Base-by-base conservation (phyloP, 495 filamentous ascomycete species). In the Saxophila tyrrhenica region DNA sequence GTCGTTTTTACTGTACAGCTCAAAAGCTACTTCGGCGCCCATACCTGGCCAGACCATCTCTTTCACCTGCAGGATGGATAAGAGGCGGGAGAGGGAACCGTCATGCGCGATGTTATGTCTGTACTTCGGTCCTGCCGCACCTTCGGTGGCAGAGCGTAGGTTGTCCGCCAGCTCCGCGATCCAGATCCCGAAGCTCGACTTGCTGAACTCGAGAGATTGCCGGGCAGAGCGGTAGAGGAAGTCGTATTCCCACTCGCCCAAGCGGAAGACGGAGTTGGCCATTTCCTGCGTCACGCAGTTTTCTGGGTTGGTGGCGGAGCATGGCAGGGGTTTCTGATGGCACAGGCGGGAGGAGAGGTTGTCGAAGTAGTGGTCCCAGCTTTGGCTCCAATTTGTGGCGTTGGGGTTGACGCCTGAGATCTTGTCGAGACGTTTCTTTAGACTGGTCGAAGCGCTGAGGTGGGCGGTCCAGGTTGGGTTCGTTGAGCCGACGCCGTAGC, bases 41-140 rank as follows among this genome's bases (percentile, higher is more conserved):
- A 87, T 84, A 0, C 84, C 84, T 0, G 82, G 83, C 84, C 84
- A 87, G 2, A 85, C 77, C 82, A 86, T 87, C 39, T 66, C 60
- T 38, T 83, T 77, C 2, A 81, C 60, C 62, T 86, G 83, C 54
- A 87, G 62, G n/a, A 85, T 72, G 2, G 72, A 70, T 23, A 87
- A 62, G n/a, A 87, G 55, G 2, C 73, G 66, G 8, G 77, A 77
- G 11, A 87, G 60, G 19, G 76, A 81, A 11, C 84, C 84, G 58
- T 86, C 84, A 59, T 88, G 83, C 17, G 80, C 83, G 50, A 88
- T 67, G 52, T 85, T 84, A 62, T 87, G 82, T 45, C 74, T 63
- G 61, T 83, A 87, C 29, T 73, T 70, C 1, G 75, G 65, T 25
- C 45, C 9, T 9, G 45, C 45, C 11, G 3, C 45, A 24, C 64